Evolutionary conservation across 2,329 filamentous ascomycete genomes (phyloP), one percentile per base, ranked within the genome.

Genomic region (Plenodomus biglobosus): DNA sequence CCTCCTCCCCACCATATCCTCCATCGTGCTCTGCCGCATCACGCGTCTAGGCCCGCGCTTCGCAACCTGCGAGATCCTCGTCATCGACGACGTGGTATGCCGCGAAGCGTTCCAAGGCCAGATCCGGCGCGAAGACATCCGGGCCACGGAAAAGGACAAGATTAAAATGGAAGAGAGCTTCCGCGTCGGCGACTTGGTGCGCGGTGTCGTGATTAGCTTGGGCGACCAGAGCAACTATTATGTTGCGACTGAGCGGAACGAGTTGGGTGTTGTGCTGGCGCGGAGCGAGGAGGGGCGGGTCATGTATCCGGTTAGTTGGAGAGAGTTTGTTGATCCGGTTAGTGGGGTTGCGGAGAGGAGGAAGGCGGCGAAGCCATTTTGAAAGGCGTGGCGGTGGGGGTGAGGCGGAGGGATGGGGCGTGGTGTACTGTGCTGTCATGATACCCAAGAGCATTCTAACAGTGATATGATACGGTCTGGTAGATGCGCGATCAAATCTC

Each of bases 151-250:
- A 76, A 96, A 96, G 75, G 94, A 97, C 70, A 89, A 90, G 61
- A 90, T 96, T 37, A 90, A 88, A 70, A 88, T 97, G 55, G 86
- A 90, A 58, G 91, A 96, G 70, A 89, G 87, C 64, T 97, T 97
- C 69, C 82, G 91, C 57, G 92, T 95, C 0, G 94, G 94, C 0
- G 94, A 99, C 76, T 85, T 97, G 57, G 89, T 99, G 42, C 78
- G 90, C 42, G 94, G 90, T 3, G 82, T 86, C 46, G 91, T 99
- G 65, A 94, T 95, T 49, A 94, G 88, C 7, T 75, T 97, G 13
- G 94, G 94, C 32, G 94, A 99, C 69, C 92, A 97, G 75, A 85
- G 88, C 42, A 95, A 90, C 64, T 99, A 97, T 71, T 99, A 96
- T 71, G 80, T 95, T n/a, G 88, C 86, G 20, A 99, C 94, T 1